These are phyloP conservation scores for Tricholoma sp. DNA, from an alignment of 768 basidiomycete genomes.

Conservation along the genomic window DNA sequence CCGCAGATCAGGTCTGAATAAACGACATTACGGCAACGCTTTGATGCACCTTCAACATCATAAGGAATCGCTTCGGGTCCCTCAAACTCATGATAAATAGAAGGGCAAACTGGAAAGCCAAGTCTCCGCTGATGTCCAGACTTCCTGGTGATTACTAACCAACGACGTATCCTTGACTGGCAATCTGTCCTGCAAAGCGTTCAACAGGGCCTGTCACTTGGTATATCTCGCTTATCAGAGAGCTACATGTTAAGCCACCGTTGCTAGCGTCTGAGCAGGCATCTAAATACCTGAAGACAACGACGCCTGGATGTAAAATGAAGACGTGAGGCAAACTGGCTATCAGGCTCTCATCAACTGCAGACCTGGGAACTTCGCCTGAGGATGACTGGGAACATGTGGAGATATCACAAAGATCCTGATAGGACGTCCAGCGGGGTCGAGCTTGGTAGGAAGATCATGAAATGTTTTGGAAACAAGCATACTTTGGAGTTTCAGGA, in stretches of 20 bases:
- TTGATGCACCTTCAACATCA: conserved; percentile 63
- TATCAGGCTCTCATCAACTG: neutral
- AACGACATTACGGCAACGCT: neutral
- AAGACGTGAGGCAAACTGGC: neutral
- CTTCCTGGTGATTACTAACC: conserved; percentile 38
- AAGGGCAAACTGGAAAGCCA: conserved; percentile 62
- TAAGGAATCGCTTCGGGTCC: conserved; percentile 87
- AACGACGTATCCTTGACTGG: conserved; percentile 79
- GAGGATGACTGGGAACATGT: conserved; percentile 72
- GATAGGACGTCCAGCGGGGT: conserved; percentile 56
- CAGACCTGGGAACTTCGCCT: conserved; percentile 85
- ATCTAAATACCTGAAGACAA: conserved; percentile 64
- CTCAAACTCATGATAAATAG: conserved; percentile 89
- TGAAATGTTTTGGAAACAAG: conserved; percentile 74
- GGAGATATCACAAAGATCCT: conserved; percentile 84
- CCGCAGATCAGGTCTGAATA: conserved; percentile 2
- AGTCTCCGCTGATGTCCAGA: neutral
- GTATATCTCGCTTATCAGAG: conserved; percentile 74
- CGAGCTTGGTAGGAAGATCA: conserved; percentile 70
- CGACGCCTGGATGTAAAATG: conserved; percentile 49
- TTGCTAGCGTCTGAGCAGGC: neutral
- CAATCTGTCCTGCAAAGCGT: conserved; percentile 83
- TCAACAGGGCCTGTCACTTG: conserved; percentile 98
- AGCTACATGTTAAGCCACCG: neutral
- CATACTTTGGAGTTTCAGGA: conserved; percentile 41